Conservation (phyloP, 1,284 basidiomycete species). For the Irpex sp. region DNA sequence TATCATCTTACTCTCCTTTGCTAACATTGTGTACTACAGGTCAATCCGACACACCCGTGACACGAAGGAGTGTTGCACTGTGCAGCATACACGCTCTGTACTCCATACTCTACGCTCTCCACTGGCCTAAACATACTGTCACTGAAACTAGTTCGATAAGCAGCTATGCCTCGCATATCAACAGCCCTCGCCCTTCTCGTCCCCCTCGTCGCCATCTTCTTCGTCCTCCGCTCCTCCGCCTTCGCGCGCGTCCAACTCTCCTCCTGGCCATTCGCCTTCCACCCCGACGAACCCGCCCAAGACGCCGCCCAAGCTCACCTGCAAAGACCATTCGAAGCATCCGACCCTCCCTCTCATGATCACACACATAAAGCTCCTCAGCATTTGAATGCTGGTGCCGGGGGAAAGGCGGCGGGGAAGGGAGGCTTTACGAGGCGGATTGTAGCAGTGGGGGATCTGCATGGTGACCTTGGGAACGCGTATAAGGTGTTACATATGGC, state of each 20-base stretch:
- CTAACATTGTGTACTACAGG: too few species aligned
- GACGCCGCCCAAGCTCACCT: not conserved
- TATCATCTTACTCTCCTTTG: too few species aligned
- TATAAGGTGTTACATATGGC: slow-evolving; percentile 75
- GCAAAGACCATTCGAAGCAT: not conserved
- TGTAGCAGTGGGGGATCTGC: slow-evolving; percentile 80
- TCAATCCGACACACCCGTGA: too few species aligned
- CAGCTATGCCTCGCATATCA: slow-evolving; percentile 21
- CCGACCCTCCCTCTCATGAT: not conserved
- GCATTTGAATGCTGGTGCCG: not conserved
- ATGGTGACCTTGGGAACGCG: slow-evolving; percentile 75
- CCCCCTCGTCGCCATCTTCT: slow-evolving; percentile 20
- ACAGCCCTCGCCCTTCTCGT: slow-evolving; percentile 20
- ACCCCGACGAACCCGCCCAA: slow-evolving; percentile 17
- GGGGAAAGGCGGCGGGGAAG: slow-evolving; percentile 6
- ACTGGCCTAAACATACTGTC: too few species aligned
- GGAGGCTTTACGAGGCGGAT: slow-evolving; percentile 42
- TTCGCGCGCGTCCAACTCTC: slow-evolving; percentile 18
- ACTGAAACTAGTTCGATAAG: too few species aligned
- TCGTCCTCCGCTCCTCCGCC: slow-evolving; percentile 21
- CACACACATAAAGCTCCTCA: not conserved
- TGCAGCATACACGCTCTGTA: too few species aligned
- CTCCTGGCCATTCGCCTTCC: slow-evolving; percentile 25
- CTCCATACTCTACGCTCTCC: too few species aligned
- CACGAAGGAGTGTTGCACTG: too few species aligned